Evolutionary conservation across 345 rosid species (phyloP).

Genomic region (Eucalyptus curtisii): DNA sequence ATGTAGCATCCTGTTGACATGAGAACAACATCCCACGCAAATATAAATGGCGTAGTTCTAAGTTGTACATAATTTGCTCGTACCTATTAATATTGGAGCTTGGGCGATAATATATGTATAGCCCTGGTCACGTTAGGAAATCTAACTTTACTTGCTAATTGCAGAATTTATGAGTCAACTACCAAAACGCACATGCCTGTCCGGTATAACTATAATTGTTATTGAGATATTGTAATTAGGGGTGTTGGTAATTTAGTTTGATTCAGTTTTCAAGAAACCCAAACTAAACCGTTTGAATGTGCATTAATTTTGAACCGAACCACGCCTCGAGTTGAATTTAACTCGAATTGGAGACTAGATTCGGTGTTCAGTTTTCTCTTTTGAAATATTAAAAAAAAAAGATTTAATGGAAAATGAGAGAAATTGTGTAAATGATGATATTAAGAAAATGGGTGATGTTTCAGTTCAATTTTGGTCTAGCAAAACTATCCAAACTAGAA

Average conservation of each 20-base stretch:
- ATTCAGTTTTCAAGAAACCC: too few relatives aligned
- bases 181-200: background rate
- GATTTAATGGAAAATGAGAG: too few relatives aligned
- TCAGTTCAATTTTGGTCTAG: accelerated
- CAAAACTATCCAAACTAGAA: too few relatives aligned
- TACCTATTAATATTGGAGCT: background rate
- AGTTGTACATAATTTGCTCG: background rate
- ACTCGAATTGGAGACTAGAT: accelerated
- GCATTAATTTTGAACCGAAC: too few relatives aligned
- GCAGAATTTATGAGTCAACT: background rate
- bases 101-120: background rate
- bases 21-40: background rate
- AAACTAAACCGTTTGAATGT: too few relatives aligned
- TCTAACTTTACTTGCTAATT: background rate
- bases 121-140: background rate
- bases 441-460: too few relatives aligned
- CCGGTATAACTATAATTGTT: background rate
- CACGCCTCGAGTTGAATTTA: too few relatives aligned
- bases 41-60: background rate
- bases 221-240: background rate
- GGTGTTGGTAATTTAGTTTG: accelerated
- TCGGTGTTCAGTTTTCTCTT: too few relatives aligned
- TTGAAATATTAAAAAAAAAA: too few relatives aligned
- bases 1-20: background rate
- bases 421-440: too few relatives aligned